These are phyloP conservation scores for Coniochaeta prunicola DNA, from an alignment of 2,329 filamentous ascomycete genomes.

Conservation along the genomic window DNA sequence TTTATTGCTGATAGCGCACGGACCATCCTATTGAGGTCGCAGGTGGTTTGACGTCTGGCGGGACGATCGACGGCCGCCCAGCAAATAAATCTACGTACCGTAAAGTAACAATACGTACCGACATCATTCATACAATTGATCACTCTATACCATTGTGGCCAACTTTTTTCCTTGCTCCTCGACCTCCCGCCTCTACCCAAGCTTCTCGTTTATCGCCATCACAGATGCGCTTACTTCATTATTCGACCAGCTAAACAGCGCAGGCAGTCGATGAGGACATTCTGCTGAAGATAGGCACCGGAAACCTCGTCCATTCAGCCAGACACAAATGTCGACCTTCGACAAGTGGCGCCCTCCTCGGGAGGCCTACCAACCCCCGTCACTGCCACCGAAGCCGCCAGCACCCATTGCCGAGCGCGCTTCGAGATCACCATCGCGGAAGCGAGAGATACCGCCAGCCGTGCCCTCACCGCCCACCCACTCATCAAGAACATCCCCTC, in stretches of 20 bases:
- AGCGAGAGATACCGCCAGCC: constrained; percentile 52
- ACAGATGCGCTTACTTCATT: background rate
- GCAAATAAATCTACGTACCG: too few relatives aligned
- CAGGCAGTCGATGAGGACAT: background rate
- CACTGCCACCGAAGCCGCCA: constrained; percentile 27
- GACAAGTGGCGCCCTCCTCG: constrained; percentile 50
- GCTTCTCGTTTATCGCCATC: background rate
- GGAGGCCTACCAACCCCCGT: constrained; percentile 50
- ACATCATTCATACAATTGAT: background rate
- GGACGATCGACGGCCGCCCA: background rate
- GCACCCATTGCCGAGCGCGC: constrained; percentile 25
- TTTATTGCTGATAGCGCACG: background rate
- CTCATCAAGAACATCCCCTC: constrained; percentile 47
- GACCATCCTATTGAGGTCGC: background rate
- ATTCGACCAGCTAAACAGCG: background rate
- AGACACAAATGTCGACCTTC: constrained; percentile 47
- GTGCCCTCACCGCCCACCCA: constrained; percentile 51
- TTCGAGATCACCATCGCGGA: constrained; percentile 42
- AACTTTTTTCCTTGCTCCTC: background rate
- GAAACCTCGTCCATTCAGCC: background rate
- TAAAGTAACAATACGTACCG: background rate
- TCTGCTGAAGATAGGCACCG: background rate
- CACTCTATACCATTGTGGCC: background rate
- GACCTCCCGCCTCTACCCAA: background rate
- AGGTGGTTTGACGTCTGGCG: background rate